phyloP scores from a whole-genome alignment of 148 eudicot genomes.

The Rhododendron henanense region DNA sequence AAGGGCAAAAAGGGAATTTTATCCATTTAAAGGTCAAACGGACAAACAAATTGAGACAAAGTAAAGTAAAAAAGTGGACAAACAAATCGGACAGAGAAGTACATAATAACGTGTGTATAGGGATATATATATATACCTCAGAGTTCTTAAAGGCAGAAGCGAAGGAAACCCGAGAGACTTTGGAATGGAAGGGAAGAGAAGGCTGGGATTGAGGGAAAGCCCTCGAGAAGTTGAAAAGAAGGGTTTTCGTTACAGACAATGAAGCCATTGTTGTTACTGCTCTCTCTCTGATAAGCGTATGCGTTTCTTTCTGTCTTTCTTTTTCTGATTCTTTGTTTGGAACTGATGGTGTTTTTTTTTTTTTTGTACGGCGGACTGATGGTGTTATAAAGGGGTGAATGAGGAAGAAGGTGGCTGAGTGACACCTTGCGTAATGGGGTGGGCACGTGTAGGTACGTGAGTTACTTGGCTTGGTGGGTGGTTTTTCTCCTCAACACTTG shows the following conservation, averaged over 20 bases:
- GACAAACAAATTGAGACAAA: no score
- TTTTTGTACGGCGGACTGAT: no score
- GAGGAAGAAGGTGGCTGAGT: slow-evolving; percentile 26
- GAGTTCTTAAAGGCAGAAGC: slow-evolving; percentile 42
- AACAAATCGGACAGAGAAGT: no score
- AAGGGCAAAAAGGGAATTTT: no score
- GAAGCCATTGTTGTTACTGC: slow-evolving; percentile 34
- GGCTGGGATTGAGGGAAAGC: slow-evolving; percentile 25
- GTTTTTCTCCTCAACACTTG: slow-evolving; percentile 6
- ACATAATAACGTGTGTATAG: no score
- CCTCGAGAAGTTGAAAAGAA: slow-evolving; percentile 40
- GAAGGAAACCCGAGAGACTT: slow-evolving; percentile 54
- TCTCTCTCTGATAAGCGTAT: neutral
- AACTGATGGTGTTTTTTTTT: neutral
- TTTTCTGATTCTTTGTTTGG: neutral
- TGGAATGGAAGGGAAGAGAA: slow-evolving; percentile 26
- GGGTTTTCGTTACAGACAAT: slow-evolving; percentile 31
- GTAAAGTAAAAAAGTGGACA: no score
- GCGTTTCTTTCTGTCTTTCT: neutral
- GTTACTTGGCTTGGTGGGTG: neutral
- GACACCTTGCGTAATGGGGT: slow-evolving; percentile 23
- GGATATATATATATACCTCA: no score
- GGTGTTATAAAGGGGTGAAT: neutral
- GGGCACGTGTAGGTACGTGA: slow-evolving; percentile 17
- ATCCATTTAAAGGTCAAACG: no score